Percentiles rank a stretch among this genome's conserved stretches.
Conservation (phyloP, 2,329 filamentous ascomycete genomes). For the Periglandula ipomoeae region DNA sequence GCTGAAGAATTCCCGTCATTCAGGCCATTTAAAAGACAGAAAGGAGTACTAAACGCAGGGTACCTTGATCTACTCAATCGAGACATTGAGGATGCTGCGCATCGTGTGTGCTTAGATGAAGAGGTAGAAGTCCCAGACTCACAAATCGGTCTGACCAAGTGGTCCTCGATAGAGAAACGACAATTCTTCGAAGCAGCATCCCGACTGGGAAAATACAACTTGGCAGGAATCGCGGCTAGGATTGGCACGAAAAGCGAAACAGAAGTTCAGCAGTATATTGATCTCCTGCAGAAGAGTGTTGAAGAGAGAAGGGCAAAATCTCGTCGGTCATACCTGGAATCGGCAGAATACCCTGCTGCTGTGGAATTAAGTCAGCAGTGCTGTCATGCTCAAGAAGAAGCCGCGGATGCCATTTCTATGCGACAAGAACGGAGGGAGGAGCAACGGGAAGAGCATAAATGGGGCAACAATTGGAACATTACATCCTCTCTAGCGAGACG, state of each 20-base stretch:
- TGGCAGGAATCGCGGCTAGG: conserved; percentile 50
- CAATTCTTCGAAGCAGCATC: conserved; percentile 57
- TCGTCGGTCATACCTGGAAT: conserved; percentile 25
- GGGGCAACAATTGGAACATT: conserved; percentile 60
- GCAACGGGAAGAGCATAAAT: conserved; percentile 46
- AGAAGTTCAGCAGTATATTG: conserved; percentile 64
- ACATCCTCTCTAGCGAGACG: conserved; percentile 27
- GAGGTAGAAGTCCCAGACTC: conserved; percentile 24
- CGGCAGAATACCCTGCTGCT: conserved; percentile 59
- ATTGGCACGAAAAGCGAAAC: conserved; percentile 63
- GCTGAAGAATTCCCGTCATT: conserved; percentile 14
- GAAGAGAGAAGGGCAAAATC: conserved; percentile 29
- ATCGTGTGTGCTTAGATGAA: conserved; percentile 23
- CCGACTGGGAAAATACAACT: conserved; percentile 53
- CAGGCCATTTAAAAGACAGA: conserved; percentile 36
- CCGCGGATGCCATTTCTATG: conserved; percentile 55
- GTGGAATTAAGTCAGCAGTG: conserved; percentile 61
- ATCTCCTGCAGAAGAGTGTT: conserved; percentile 45
- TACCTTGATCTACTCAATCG: conserved; percentile 47
- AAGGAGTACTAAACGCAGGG: conserved; percentile 30
- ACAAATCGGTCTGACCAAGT: conserved; percentile 62
- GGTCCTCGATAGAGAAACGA: conserved; percentile 64
- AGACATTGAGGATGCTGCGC: conserved; percentile 45
- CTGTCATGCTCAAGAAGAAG: conserved; percentile 54
- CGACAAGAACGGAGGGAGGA: conserved; percentile 57